Conservation (phyloP, 176 grass and related monocot genomes). For the Thalia dealbata region DNA sequence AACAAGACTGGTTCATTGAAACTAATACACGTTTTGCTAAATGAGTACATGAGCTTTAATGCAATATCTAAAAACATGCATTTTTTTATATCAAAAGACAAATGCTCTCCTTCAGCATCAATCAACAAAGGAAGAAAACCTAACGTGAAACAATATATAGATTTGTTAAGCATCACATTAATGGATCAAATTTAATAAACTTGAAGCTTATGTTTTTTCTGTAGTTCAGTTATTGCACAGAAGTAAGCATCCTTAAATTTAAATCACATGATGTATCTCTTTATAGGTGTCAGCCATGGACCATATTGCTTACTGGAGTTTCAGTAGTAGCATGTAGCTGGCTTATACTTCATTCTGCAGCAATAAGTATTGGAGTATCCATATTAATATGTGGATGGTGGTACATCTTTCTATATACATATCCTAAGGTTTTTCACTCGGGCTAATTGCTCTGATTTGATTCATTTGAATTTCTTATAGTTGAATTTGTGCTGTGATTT, state of each 20-base stretch:
- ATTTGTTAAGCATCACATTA: neutral
- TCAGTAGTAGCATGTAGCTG: constrained; percentile 47
- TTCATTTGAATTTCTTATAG: neutral
- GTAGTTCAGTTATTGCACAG: neutral
- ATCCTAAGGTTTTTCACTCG: constrained; percentile 66
- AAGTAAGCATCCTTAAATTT: neutral
- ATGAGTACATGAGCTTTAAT: neutral
- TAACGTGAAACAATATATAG: neutral
- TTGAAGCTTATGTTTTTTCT: neutral
- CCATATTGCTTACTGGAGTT: constrained; percentile 74
- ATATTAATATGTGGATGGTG: constrained; percentile 84
- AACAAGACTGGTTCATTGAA: neutral
- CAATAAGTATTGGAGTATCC: constrained; percentile 45
- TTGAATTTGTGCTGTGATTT: neutral
- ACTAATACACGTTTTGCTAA: neutral
- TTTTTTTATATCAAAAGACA: neutral
- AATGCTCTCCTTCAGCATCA: neutral
- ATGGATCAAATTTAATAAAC: too few relatives aligned
- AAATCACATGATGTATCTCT: neutral
- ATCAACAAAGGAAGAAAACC: neutral
- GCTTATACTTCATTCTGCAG: constrained; percentile 54
- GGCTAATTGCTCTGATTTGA: neutral
- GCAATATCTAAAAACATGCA: neutral
- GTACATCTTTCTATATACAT: constrained; percentile 89
- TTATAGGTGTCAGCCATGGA: constrained; percentile 94